These are phyloP conservation scores for Tetrapisispora phaffii DNA, from an alignment of 805 yeast species.

Conservation along the genomic window DNA sequence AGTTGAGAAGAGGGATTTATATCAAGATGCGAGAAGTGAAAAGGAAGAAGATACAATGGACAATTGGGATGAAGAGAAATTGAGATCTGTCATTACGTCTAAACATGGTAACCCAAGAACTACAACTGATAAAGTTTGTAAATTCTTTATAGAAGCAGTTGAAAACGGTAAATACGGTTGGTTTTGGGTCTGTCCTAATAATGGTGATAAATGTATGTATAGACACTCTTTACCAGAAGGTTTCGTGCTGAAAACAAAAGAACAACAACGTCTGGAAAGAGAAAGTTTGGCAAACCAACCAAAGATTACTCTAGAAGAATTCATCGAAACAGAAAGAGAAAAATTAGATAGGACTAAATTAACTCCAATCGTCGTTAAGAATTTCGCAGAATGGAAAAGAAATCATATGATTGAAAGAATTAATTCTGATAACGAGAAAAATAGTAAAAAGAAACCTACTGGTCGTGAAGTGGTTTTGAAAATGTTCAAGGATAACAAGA, in stretches of 20 bases:
- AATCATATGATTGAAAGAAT: constrained; percentile 52
- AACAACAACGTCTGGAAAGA: constrained; percentile 82
- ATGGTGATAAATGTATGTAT: constrained; percentile 88
- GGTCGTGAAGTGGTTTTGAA: constrained; percentile 64
- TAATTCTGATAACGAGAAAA: constrained; percentile 32
- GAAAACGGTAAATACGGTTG: constrained; percentile 97
- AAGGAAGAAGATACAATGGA: constrained; percentile 87
- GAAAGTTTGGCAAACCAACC: constrained; percentile 77
- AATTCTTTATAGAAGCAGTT: constrained; percentile 88
- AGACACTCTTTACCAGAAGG: constrained; percentile 95
- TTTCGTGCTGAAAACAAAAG: constrained; percentile 91
- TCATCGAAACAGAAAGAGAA: constrained; percentile 86
- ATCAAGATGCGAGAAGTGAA: constrained; percentile 69
- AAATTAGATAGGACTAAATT: constrained; percentile 59
- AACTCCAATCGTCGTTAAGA: constrained; percentile 79
- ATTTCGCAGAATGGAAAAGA: constrained; percentile 76
- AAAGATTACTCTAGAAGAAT: constrained; percentile 88
- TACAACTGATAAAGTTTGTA: constrained; percentile 92
- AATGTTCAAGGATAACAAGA: constrained; percentile 47
- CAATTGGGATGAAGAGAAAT: constrained; percentile 92
- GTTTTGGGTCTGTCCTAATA: constrained; percentile 97
- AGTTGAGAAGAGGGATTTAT: constrained; percentile 82
- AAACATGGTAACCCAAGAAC: constrained; percentile 93
- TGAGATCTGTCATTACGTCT: constrained; percentile 73
- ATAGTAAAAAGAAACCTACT: constrained; percentile 41